Base-by-base conservation (phyloP, 176 grass and related monocot species). In the Lolium perenne region DNA sequence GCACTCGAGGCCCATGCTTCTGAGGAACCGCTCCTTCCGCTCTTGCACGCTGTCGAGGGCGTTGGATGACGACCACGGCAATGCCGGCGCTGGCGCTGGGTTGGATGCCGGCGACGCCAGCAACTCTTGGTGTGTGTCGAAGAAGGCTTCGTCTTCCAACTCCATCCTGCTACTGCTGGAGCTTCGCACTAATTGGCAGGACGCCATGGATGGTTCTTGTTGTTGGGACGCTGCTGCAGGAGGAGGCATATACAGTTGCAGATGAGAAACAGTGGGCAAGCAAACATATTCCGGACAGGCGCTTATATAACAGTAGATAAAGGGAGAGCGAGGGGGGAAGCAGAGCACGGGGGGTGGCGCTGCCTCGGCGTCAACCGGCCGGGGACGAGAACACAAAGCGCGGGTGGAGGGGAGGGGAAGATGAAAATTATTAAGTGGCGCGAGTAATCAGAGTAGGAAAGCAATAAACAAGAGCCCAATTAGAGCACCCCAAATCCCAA, bases 281-380 rank as follows among this genome's bases (percentile, higher is more conserved):
- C 59, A 74, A 78, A 88, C 62, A 71, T 77, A 81, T 76, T 77
- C 80, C 51, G 43, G 85, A 29, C 70, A 60, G 4, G 35, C 51
- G 82, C 82, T 88, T 91, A 91, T 91, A 91, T 88, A 88, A 85
- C 89, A 91, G 89, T 88, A 71, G 16, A 10, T 22, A 74, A n/a
- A 22, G 11, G 3, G 2, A 10, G 8, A 57, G 61, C 17, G 69
- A 66, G 74, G 66, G 13, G 71, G 71, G 43, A 66, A 26, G 22
- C 55, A 22, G 70, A 25, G 61, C 41, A 50, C 9, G 45, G 47
- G 60, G 60, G 25, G 64, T 10, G 77, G 82, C 61, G 81, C 76
- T 81, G 85, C 60, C 61, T 81, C 29, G 61, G 89, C 77, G 51
- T 76, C 77, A 81, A 84, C 41, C 43, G 60, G 41, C 41, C 43